Conservation (phyloP, 371 early-diverging fungal genomes). For the Sporodiniella umbellata region DNA sequence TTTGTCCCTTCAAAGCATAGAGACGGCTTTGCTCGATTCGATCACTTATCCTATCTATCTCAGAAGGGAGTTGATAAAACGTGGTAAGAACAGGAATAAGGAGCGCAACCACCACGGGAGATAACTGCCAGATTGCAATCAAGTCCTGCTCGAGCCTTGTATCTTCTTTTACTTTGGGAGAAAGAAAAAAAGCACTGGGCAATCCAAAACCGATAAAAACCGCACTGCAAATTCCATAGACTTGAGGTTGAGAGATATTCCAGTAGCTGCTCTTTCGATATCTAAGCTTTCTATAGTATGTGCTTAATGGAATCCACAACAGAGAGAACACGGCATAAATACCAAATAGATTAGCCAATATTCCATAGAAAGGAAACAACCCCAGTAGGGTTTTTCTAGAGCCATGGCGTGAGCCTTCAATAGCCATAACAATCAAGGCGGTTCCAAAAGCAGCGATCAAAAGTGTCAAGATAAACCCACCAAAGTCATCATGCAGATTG, state of each 20-base stretch:
- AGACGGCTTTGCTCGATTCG: neutral
- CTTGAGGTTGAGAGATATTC: slow-evolving; percentile 5
- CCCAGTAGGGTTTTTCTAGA: slow-evolving; percentile 9
- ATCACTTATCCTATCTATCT: slow-evolving; percentile 2
- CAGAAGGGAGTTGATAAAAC: slow-evolving; percentile 3
- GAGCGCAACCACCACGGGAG: slow-evolving; percentile 13
- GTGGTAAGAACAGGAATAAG: slow-evolving; percentile 4
- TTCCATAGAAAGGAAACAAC: slow-evolving; percentile 10
- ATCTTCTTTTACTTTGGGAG: slow-evolving; percentile 5
- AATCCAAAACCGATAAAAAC: slow-evolving; percentile 14
- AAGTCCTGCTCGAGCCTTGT: slow-evolving; percentile 12
- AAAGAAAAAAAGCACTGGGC: slow-evolving; percentile 11
- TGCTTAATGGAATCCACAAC: slow-evolving; percentile 16
- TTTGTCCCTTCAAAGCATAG: slow-evolving; percentile 14
- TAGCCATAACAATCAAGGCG: slow-evolving; percentile 14
- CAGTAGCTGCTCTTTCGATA: neutral
- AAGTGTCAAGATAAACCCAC: slow-evolving; percentile 6
- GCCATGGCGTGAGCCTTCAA: slow-evolving; percentile 24
- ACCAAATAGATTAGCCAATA: slow-evolving; percentile 13
- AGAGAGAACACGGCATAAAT: slow-evolving; percentile 7
- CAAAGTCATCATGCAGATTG: slow-evolving; percentile 12
- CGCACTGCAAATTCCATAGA: slow-evolving; percentile 12
- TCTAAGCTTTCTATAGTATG: slow-evolving; percentile 1
- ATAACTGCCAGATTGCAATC: slow-evolving; percentile 11
- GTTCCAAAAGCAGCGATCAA: slow-evolving; percentile 15